Percentiles rank a stretch among this genome's conserved stretches.
phyloP scores from a whole-genome alignment of 2,329 filamentous ascomycete genomes.

The Sarocladium oryzae region DNA sequence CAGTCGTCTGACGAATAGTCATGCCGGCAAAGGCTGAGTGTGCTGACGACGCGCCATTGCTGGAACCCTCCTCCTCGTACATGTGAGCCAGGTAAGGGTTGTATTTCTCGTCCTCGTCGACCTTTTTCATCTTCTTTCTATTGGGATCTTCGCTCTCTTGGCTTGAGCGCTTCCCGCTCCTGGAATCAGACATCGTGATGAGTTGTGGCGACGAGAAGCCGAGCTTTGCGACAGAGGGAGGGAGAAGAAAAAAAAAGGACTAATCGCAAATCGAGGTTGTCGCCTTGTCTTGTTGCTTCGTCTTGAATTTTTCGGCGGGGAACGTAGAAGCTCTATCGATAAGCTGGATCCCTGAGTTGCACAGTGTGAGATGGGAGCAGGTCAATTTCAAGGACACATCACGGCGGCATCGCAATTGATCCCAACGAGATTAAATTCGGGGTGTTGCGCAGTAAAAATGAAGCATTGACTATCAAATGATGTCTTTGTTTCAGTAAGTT shows the following conservation, averaged over 20 bases:
- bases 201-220: conserved; percentile 9
- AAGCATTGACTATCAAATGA: no score
- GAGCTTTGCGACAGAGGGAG: conserved; percentile 9
- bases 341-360: conserved; percentile 15
- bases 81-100: conserved; percentile 94
- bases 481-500: no score
- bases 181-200: conserved; percentile 32
- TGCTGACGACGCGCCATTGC: conserved; percentile 30
- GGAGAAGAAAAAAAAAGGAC: no score
- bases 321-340: conserved; percentile 25
- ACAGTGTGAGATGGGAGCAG: conserved; percentile 16
- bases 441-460: no score
- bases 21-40: conserved; percentile 56
- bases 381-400: no score
- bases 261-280: conserved; percentile 2
- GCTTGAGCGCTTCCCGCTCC: conserved; percentile 37
- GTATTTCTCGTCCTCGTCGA: conserved; percentile 29
- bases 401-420: no score
- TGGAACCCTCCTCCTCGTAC: conserved; percentile 48
- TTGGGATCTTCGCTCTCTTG: conserved; percentile 34
- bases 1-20: conserved; percentile 73
- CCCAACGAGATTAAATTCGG: no score
- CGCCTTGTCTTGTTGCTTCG: not conserved
- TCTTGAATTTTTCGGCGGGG: conserved; percentile 22
- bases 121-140: conserved; percentile 38